Evolutionary conservation across 352 stramenopile species (phyloP).

Genomic region (Peronosclerospora sorghi): DNA sequence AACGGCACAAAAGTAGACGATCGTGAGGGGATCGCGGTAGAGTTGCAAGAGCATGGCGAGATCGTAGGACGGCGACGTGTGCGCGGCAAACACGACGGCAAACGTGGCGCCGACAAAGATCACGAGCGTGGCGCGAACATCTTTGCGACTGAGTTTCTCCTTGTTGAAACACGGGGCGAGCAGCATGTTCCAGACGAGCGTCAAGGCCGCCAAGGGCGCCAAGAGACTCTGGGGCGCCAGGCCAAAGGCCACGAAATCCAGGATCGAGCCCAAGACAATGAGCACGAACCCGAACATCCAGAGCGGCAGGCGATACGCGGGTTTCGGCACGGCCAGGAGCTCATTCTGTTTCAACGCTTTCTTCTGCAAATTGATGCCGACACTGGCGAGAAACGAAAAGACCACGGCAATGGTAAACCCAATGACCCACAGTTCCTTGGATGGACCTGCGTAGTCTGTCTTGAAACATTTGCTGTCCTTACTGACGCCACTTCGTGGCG

Average conservation of each 20-base stretch:
- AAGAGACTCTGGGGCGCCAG: constrained; percentile 83
- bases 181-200: constrained; percentile 89
- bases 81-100: constrained; percentile 71
- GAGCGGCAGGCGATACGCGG: constrained; percentile 66
- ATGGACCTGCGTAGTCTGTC: constrained; percentile 45
- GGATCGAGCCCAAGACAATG: constrained; percentile 65
- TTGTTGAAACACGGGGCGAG: constrained; percentile 82
- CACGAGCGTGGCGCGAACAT: constrained; percentile 70
- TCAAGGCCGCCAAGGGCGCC: constrained; percentile 79
- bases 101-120: constrained; percentile 79
- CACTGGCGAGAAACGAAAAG: constrained; percentile 72
- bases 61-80: constrained; percentile 78
- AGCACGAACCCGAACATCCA: constrained; percentile 81
- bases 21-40: constrained; percentile 62
- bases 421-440: constrained; percentile 60
- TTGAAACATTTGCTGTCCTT: constrained; percentile 62
- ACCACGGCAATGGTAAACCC: constrained; percentile 73
- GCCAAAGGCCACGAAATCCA: constrained; percentile 88
- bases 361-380: constrained; percentile 83
- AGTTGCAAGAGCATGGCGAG: constrained; percentile 66
- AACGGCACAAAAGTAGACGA: constrained; percentile 42
- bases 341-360: constrained; percentile 79
- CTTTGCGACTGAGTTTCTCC: constrained; percentile 70
- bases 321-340: constrained; percentile 23
- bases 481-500: constrained; percentile 19